These are phyloP conservation scores for Leptographium galeiforme DNA, from an alignment of 2,329 filamentous ascomycete genomes.

Conservation along the genomic window DNA sequence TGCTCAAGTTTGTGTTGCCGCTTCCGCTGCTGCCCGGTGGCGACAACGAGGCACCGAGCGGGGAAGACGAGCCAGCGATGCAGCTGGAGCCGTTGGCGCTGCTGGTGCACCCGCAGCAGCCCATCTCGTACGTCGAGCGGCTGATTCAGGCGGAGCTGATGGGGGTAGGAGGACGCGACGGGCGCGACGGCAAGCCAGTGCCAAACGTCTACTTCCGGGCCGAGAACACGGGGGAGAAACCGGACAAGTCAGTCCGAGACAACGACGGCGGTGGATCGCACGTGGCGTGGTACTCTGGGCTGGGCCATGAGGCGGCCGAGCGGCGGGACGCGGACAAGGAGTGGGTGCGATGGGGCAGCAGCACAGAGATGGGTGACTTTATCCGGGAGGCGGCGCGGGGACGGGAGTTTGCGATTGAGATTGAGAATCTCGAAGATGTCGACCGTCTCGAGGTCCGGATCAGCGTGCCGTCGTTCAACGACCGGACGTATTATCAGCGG, in stretches of 20 bases:
- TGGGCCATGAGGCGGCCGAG: slow-evolving; percentile 45
- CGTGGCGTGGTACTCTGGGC: slow-evolving; percentile 58
- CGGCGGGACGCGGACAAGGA: slow-evolving; percentile 32
- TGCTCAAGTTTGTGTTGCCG: slow-evolving; percentile 70
- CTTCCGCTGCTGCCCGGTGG: slow-evolving; percentile 29
- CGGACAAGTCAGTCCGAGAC: slow-evolving; percentile 13
- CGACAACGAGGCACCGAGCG: slow-evolving; percentile 19
- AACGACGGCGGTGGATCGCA: slow-evolving; percentile 28
- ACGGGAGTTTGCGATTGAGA: slow-evolving; percentile 71
- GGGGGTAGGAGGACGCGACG: slow-evolving; percentile 36
- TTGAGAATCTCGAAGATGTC: slow-evolving; percentile 64
- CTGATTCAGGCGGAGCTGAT: slow-evolving; percentile 81
- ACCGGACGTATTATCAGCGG: slow-evolving; percentile 81
- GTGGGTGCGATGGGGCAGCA: slow-evolving; percentile 79
- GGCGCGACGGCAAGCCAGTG: slow-evolving; percentile 50
- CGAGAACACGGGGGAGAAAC: slow-evolving; percentile 40
- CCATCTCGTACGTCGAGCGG: slow-evolving; percentile 77
- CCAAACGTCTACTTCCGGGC: slow-evolving; percentile 70
- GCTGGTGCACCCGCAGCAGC: slow-evolving; percentile 79
- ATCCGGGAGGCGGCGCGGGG: slow-evolving; percentile 79
- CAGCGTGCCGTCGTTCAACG: slow-evolving; percentile 73
- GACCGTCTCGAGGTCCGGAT: slow-evolving; percentile 50
- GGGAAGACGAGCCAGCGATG: slow-evolving; percentile 17
- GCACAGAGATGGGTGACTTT: slow-evolving; percentile 87
- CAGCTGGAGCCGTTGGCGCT: slow-evolving; percentile 70